Percentiles rank a stretch among this genome's conserved stretches.
These are phyloP conservation scores for Kodamaea laetipori DNA, from an alignment of 805 yeast genomes.

Conservation along the genomic window DNA sequence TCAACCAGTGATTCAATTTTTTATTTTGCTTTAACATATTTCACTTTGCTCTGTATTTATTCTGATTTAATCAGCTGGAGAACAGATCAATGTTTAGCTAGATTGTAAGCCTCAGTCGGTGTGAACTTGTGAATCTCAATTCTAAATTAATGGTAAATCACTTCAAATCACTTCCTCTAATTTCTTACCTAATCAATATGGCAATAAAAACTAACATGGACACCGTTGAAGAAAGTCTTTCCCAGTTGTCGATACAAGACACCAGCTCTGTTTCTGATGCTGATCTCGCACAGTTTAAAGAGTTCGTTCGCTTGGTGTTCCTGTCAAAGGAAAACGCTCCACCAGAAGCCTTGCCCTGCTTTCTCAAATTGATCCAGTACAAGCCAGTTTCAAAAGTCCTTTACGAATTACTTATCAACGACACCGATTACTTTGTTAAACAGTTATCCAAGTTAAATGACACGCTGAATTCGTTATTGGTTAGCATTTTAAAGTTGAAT, in stretches of 20 bases:
- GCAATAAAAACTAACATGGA: neutral
- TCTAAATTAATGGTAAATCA: too few relatives aligned
- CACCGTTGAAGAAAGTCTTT: neutral
- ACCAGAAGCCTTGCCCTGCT: slow-evolving; percentile 1
- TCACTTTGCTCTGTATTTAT: too few relatives aligned
- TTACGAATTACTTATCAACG: slow-evolving; percentile 20
- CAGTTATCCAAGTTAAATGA: slow-evolving; percentile 19
- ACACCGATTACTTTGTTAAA: slow-evolving; percentile 20
- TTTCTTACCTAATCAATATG: neutral
- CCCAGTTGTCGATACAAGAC: neutral
- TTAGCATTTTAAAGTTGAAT: slow-evolving; percentile 15
- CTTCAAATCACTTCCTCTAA: too few relatives aligned
- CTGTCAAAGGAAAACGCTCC: neutral
- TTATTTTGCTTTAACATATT: too few relatives aligned
- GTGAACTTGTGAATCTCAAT: too few relatives aligned
- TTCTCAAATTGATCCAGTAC: neutral
- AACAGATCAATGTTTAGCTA: too few relatives aligned
- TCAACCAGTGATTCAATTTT: too few relatives aligned
- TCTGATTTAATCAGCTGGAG: too few relatives aligned
- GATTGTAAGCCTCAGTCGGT: too few relatives aligned
- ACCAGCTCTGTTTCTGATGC: neutral
- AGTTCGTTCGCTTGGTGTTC: neutral
- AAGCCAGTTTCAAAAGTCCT: slow-evolving; percentile 10
- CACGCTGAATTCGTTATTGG: slow-evolving; percentile 17
- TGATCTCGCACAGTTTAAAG: slow-evolving; percentile 2